Evolutionary conservation across 345 rosid species (phyloP), one percentile per base, ranked within the genome.

Genomic region (Eucalyptus albens): DNA sequence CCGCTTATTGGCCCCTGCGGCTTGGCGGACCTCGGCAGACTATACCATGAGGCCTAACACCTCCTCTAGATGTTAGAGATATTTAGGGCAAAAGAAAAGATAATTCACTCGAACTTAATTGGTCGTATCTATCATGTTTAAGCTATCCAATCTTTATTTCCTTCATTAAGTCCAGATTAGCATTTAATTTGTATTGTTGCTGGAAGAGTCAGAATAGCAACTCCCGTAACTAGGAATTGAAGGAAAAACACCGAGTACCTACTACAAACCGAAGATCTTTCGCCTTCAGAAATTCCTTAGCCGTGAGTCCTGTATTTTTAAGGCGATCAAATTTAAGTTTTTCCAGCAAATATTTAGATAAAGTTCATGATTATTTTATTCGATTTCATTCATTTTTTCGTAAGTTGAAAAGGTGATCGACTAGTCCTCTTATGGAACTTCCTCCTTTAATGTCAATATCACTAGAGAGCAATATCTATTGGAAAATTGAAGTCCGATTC

Each of bases 231-330:
- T 26, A 26, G 11, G 67, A 26, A 59, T 59, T 59, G 67, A 26
- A 59, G 10, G 67, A 11, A 2, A 59, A 9, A 26, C 14, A 59
- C 0, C 0, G 2, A 11, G 67, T 11, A 11, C n/a, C 2, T 59
- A 6, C n/a, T 26, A 59, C 67, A 59, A 59, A 59, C 67, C 12
- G n/a, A 59, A 60, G 31, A 60, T 60, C 67, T 60, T 60, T 60
- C 1, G 67, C 67, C 67, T 60, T 60, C 5, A 12, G 15, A 60
- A 60, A 27, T 60, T 60, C 31, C 67, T 27, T 26, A 11, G 67
- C 4, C 67, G 8, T 27, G 67, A 60, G 67, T 6, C 31, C 31
- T 11, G 31, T 6, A 60, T 3, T 27, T 60, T 60, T 27, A 60
- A 5, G n/a, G 31, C 7, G 16, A 27, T 60, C 6, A 5, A 26